Conservation (phyloP, 2,329 filamentous ascomycete species). For the Pezicula carpinea region DNA sequence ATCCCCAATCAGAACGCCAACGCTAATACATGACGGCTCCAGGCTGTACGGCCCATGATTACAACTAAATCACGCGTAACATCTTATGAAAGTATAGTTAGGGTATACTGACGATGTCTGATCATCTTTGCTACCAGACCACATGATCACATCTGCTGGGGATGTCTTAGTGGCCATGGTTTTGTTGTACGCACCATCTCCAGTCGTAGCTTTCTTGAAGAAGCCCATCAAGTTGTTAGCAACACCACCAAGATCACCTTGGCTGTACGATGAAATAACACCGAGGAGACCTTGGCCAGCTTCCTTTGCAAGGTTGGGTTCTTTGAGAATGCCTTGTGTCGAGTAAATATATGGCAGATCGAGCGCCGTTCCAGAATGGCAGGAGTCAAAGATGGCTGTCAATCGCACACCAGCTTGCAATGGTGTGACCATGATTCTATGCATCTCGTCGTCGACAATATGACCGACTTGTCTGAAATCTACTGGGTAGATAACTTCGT, state of each 20-base stretch:
- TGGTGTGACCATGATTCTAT: constrained; percentile 70
- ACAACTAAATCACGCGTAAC: constrained; percentile 56
- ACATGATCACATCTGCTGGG: constrained; percentile 94
- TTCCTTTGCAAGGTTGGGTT: constrained; percentile 64
- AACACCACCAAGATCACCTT: constrained; percentile 81
- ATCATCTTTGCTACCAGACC: constrained; percentile 92
- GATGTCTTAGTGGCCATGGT: constrained; percentile 87
- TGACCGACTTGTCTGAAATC: constrained; percentile 76
- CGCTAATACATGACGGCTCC: constrained; percentile 52
- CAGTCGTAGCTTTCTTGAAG: constrained; percentile 80
- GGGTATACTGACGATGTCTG: constrained; percentile 75
- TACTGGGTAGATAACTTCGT: constrained; percentile 80
- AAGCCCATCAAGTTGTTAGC: constrained; percentile 75
- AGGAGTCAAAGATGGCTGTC: constrained; percentile 66
- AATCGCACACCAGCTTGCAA: constrained; percentile 78
- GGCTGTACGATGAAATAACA: constrained; percentile 58
- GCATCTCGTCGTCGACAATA: constrained; percentile 81
- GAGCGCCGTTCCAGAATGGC: constrained; percentile 62
- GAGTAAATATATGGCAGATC: constrained; percentile 67
- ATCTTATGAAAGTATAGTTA: constrained; percentile 19
- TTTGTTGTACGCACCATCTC: constrained; percentile 72
- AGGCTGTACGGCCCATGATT: constrained; percentile 58
- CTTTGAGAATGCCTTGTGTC: constrained; percentile 63
- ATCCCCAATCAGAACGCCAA: constrained; percentile 14
- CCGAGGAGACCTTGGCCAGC: constrained; percentile 59